phyloP scores from a whole-genome alignment of 2,329 filamentous ascomycete genomes.

The Trichoderma oligosporum region DNA sequence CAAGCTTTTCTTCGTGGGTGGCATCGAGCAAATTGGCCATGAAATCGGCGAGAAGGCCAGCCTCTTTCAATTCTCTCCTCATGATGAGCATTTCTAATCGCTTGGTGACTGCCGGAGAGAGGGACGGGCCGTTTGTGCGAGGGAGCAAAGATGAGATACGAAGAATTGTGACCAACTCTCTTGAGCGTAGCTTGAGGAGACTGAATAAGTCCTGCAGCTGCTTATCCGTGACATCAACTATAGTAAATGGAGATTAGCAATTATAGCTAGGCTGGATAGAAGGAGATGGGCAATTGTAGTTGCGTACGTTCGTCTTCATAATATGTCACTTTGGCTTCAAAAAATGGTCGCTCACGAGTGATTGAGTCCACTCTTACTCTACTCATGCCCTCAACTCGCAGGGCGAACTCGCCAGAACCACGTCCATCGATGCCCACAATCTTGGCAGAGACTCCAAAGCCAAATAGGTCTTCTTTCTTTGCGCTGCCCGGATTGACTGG shows the following conservation, averaged over 20 bases:
- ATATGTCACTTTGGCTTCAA: conserved; percentile 74
- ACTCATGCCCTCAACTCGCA: conserved; percentile 81
- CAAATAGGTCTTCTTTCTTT: conserved; percentile 71
- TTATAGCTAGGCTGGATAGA: background rate
- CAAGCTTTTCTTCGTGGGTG: conserved; percentile 85
- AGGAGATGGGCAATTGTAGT: background rate
- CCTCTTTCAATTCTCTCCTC: conserved; percentile 75
- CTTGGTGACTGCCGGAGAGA: conserved; percentile 82
- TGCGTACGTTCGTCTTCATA: conserved; percentile 65
- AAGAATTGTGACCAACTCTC: conserved; percentile 80
- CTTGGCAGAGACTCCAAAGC: conserved; percentile 76
- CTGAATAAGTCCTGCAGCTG: conserved; percentile 69
- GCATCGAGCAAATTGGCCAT: conserved; percentile 92
- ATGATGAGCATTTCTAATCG: conserved; percentile 84
- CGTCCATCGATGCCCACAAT: conserved; percentile 75
- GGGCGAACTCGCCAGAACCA: conserved; percentile 69
- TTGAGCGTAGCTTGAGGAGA: conserved; percentile 76
- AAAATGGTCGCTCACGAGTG: conserved; percentile 74
- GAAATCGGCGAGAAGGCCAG: conserved; percentile 85
- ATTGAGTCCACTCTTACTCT: conserved; percentile 65
- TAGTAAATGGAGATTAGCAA: conserved; percentile 13
- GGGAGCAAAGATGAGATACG: conserved; percentile 81
- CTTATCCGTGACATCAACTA: conserved; percentile 46
- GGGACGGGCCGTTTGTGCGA: conserved; percentile 58
- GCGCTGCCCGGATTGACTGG: conserved; percentile 57